Base-by-base conservation (phyloP, 768 basidiomycete genomes). In the Tubosaeta sp. region DNA sequence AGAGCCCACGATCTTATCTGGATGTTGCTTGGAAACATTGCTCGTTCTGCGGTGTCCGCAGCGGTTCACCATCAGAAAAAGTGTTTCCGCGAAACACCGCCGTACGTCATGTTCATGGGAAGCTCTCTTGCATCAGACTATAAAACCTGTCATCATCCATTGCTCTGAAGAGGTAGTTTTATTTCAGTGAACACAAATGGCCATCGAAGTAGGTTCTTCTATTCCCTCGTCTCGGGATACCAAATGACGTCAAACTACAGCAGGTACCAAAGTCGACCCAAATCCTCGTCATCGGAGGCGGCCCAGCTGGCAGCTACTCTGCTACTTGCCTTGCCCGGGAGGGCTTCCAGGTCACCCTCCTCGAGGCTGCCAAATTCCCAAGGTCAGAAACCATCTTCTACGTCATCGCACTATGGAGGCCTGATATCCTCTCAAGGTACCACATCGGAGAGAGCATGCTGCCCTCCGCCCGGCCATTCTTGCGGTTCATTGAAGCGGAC, bases 401-500 rank as follows among this genome's bases (percentile, higher is more conserved):
- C 27, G 3, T n/a, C 16, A 12, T 6, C 21, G 3, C 34, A 7
- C 25, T 8, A 3, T n/a, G 24, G 27, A n/a, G 5, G n/a, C 21
- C 27, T 21, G 27, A 39, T 9, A 19, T 6, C 10, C 12, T 30
- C 3, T 16, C 22, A 19, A 48, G 39, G n/a, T 49, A 49, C 38
- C 48, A 49, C 48, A 35, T 49, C 22, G 48, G 48, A 12, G 48
- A 49, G n/a, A 49, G 48, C 21, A 22, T 49, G 24, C n/a, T 49
- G 5, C 41, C 48, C 3, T 49, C 41, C 12, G 31, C 45, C 1
- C 30, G 44, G 13, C 39, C 31, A 14, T 40, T 46, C 39, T 11
- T 46, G 32, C 27, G 46, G 16, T 53, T 36, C 38, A 51, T 51
- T 10, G 38, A 22, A 4, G 44, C 44, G 6, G 44, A 46, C 16